Percentiles rank a stretch among this genome's conserved stretches.
These are phyloP conservation scores for Paracamarosporium sp. DNA, from an alignment of 2,329 filamentous ascomycete genomes.

Conservation along the genomic window DNA sequence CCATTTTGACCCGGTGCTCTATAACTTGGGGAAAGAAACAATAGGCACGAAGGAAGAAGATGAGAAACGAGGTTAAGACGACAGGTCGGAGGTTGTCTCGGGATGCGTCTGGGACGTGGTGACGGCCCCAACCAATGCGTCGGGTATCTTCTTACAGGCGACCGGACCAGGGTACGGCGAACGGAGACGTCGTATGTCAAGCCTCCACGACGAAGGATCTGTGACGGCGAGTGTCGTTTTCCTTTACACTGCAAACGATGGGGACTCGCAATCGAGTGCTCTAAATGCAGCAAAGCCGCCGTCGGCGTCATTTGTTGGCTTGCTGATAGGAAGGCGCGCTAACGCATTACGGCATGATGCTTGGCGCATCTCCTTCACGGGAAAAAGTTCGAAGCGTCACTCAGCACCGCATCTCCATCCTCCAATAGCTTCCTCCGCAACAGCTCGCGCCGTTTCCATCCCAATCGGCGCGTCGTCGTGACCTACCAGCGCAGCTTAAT, in stretches of 20 bases:
- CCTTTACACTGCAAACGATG: not conserved
- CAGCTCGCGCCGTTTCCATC: slow-evolving; percentile 25
- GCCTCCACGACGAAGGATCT: not conserved
- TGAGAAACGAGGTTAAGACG: slow-evolving; percentile 2
- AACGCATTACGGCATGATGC: slow-evolving; percentile 1
- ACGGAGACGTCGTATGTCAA: slow-evolving; percentile 2
- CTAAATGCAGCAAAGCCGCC: not conserved
- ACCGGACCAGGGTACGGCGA: slow-evolving; percentile 24
- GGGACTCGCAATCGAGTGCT: not conserved
- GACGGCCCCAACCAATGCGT: slow-evolving; percentile 20
- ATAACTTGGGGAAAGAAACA: slow-evolving; percentile 6
- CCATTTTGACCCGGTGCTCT: slow-evolving; percentile 53
- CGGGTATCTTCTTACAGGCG: slow-evolving; percentile 4
- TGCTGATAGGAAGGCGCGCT: not conserved
- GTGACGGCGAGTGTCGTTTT: not conserved
- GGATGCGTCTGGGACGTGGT: slow-evolving; percentile 22
- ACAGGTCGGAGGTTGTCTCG: slow-evolving; percentile 8
- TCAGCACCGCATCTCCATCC: slow-evolving; percentile 18
- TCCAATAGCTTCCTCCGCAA: slow-evolving; percentile 16
- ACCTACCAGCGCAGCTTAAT: slow-evolving; percentile 22
- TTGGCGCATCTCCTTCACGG: slow-evolving; percentile 7
- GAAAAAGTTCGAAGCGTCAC: slow-evolving; percentile 10
- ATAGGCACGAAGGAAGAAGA: slow-evolving; percentile 8
- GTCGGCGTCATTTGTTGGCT: slow-evolving; percentile 4
- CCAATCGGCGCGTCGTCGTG: slow-evolving; percentile 19